A percentile compares a stretch with the other conserved stretches of the same genome.
Evolutionary conservation across 1,139 yeast genomes (phyloP).

Genomic region (Magnusiomyces suaveolens): DNA sequence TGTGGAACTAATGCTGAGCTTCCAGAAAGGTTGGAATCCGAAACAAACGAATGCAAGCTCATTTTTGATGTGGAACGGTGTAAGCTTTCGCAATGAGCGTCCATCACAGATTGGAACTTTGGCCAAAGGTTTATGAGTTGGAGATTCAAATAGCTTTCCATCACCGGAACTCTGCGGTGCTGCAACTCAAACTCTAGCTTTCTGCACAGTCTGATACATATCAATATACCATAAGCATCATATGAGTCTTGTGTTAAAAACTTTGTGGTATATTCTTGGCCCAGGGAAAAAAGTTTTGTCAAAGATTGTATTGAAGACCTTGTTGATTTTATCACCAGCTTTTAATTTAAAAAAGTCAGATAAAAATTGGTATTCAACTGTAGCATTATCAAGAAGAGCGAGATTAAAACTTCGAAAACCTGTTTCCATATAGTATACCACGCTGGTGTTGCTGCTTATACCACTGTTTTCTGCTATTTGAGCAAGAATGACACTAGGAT

Average conservation of each 20-base stretch:
- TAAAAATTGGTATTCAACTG: slow-evolving; percentile 68
- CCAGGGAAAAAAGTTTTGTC: slow-evolving; percentile 45
- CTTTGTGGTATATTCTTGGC: slow-evolving; percentile 38
- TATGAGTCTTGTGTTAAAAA: slow-evolving; percentile 42
- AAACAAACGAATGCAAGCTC: slow-evolving; percentile 18
- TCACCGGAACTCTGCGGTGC: slow-evolving; percentile 55
- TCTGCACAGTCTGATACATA: slow-evolving; percentile 68
- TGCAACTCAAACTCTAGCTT: slow-evolving; percentile 54
- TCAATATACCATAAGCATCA: slow-evolving; percentile 70
- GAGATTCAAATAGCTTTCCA: slow-evolving; percentile 64
- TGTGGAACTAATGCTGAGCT: slow-evolving; percentile 41
- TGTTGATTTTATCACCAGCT: slow-evolving; percentile 36
- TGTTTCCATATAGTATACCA: slow-evolving; percentile 57
- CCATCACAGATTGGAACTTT: slow-evolving; percentile 65
- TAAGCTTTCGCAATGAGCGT: slow-evolving; percentile 64
- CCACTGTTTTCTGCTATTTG: slow-evolving; percentile 78
- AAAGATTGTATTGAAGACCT: slow-evolving; percentile 41
- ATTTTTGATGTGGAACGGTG: slow-evolving; percentile 35
- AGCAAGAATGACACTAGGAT: slow-evolving; percentile 63
- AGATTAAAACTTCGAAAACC: slow-evolving; percentile 64
- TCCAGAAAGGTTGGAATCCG: slow-evolving; percentile 21
- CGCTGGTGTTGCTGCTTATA: neutral
- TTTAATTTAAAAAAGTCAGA: slow-evolving; percentile 56
- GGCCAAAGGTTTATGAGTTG: slow-evolving; percentile 73
- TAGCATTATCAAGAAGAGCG: slow-evolving; percentile 66